Percentiles rank a stretch among this genome's conserved stretches.
phyloP scores from a whole-genome alignment of 2,329 filamentous ascomycete species.

The Nothophoma quercina region DNA sequence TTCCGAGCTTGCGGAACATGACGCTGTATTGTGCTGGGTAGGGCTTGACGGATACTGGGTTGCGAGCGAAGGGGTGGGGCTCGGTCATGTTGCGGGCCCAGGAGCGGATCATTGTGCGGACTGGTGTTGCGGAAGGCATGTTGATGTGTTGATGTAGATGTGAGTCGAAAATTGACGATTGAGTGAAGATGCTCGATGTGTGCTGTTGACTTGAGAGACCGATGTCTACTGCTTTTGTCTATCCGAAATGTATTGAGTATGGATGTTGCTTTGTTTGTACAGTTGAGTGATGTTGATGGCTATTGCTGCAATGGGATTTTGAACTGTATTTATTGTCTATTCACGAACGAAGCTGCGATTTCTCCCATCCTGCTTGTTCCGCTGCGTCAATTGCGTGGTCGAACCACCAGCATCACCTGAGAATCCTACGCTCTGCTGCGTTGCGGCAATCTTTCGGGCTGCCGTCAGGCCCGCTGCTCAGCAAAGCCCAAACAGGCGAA shows the following conservation, averaged over 20 bases:
- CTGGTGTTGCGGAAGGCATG: conserved; percentile 44
- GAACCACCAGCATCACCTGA: conserved; percentile 31
- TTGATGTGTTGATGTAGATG: conserved; percentile 8
- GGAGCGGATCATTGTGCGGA: conserved; percentile 42
- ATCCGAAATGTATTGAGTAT: conserved; percentile 3
- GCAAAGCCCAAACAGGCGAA: too few relatives aligned
- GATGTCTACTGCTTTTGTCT: conserved; percentile 12
- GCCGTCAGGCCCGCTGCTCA: not conserved
- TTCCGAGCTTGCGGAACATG: conserved; percentile 29
- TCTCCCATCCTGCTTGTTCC: not conserved
- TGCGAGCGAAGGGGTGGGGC: conserved; percentile 46
- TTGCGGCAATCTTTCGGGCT: conserved; percentile 1
- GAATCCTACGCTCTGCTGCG: conserved; percentile 1
- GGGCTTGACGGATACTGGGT: conserved; percentile 33
- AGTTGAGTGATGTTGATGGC: too few relatives aligned
- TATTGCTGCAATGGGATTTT: not conserved
- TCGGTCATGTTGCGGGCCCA: conserved; percentile 45
- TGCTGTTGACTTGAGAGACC: conserved; percentile 7
- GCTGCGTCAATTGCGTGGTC: conserved; percentile 5
- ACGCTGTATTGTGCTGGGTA: conserved; percentile 36
- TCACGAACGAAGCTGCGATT: not conserved
- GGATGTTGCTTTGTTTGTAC: too few relatives aligned
- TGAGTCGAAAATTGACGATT: conserved; percentile 1
- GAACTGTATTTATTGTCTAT: conserved; percentile 13
- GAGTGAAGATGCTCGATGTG: not conserved